Evolutionary conservation across 1,284 basidiomycete genomes (phyloP).

Genomic region (Paramarasmius palmivorus): DNA sequence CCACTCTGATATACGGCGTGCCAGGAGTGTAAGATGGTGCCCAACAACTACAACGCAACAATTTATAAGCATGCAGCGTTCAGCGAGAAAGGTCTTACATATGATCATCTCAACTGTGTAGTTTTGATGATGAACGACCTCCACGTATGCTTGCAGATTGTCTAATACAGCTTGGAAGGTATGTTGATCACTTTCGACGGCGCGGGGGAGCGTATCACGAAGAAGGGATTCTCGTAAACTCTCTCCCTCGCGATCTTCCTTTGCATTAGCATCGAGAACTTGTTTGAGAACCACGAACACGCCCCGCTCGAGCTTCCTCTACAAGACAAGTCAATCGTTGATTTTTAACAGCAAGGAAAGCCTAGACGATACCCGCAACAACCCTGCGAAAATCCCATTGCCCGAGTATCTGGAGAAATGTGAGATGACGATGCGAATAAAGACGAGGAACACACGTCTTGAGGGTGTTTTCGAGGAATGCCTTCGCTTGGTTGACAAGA

Average conservation of each 20-base stretch:
- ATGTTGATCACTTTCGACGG: conserved; percentile 48
- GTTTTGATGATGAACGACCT: conserved; percentile 53
- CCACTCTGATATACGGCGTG: conserved; percentile 58
- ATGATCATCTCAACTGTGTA: conserved; percentile 52
- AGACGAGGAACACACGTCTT: conserved; percentile 49
- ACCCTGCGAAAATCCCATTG: conserved; percentile 52
- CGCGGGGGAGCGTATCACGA: conserved; percentile 51
- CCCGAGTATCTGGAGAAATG: conserved; percentile 44
- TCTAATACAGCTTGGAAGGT: conserved; percentile 50
- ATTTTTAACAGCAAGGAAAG: background rate
- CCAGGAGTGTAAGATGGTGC: conserved; percentile 49
- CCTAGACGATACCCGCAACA: conserved; percentile 61
- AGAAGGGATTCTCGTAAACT: conserved; percentile 53
- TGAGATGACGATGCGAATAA: no score
- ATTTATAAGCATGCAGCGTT: background rate
- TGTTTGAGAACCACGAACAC: conserved; percentile 58
- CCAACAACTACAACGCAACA: conserved; percentile 47
- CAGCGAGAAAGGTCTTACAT: conserved; percentile 38
- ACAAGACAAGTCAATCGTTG: background rate
- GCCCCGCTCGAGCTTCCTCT: conserved; percentile 38
- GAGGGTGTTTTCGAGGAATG: conserved; percentile 54
- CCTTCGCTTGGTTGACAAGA: conserved; percentile 52
- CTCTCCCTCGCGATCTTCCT: conserved; percentile 28
- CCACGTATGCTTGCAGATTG: conserved; percentile 55
- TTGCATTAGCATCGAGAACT: conserved; percentile 40